Percentiles rank a stretch among this genome's conserved stretches.
Conservation (phyloP, 768 basidiomycete species). For the Russula virescens region DNA sequence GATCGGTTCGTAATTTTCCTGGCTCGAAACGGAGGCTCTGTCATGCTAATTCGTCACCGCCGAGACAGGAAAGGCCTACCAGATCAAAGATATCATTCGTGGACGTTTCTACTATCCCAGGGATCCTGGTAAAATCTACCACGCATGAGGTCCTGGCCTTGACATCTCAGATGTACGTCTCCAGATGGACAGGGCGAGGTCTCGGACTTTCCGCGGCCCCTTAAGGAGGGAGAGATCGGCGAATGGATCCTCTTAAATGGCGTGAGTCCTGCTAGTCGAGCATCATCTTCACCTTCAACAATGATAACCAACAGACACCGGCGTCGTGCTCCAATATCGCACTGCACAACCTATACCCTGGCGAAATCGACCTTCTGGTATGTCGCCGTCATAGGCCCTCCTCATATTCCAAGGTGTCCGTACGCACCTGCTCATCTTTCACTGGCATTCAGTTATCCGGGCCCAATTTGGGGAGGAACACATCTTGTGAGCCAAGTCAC, state of each 20-base stretch:
- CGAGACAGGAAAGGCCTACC: slow-evolving; percentile 66
- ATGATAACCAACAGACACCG: slow-evolving; percentile 54
- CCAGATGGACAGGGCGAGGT: slow-evolving; percentile 68
- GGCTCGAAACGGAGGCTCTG: not conserved
- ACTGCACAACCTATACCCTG: slow-evolving; percentile 82
- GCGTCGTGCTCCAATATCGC: slow-evolving; percentile 90
- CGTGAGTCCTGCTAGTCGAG: slow-evolving; percentile 37
- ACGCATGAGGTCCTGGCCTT: not conserved
- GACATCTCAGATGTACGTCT: not conserved
- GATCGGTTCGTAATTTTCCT: slow-evolving; percentile 53
- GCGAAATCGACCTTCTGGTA: slow-evolving; percentile 85
- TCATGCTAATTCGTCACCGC: not conserved
- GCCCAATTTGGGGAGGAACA: slow-evolving; percentile 81
- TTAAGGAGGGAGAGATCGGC: slow-evolving; percentile 70
- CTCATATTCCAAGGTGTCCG: not conserved
- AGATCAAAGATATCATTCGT: slow-evolving; percentile 64
- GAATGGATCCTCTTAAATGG: slow-evolving; percentile 93
- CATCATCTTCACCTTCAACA: not conserved
- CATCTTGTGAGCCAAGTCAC: slow-evolving; percentile 49
- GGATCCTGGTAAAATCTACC: slow-evolving; percentile 39
- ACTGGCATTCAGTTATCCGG: slow-evolving; percentile 68
- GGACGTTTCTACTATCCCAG: slow-evolving; percentile 76
- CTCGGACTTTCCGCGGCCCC: slow-evolving; percentile 51
- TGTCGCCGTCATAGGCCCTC: slow-evolving; percentile 25
- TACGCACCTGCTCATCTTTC: too few species aligned